Base-by-base conservation (phyloP, 495 filamentous ascomycete genomes). In the Lophiotrema nucula region DNA sequence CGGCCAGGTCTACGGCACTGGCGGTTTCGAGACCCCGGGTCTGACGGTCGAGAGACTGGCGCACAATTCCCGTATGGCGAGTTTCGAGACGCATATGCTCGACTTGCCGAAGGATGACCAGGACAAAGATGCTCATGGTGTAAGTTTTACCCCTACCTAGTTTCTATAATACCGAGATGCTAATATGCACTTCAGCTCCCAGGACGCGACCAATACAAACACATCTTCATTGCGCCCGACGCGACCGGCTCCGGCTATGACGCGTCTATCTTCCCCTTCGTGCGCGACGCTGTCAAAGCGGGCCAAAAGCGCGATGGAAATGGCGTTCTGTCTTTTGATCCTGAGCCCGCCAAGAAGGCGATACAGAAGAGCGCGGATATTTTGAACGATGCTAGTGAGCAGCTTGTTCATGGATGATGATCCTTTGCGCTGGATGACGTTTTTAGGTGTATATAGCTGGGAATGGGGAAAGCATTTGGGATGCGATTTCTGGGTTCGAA, bases 141-240 rank as follows among this genome's bases (percentile, higher is more conserved):
- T 95, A 80, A 74, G 84, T 64, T 27, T 26, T 27, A 31, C 18
- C 28, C 31, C 8, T 24, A 2, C 39, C 12, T 21, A 47, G 10
- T 52, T 16, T 44, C 37, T 26, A 18, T 25, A 28, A 24, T 45
- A 8, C n/a, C 31, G n/a, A 8, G 8, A 8, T 35, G 8, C n/a
- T n/a, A n/a, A n/a, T n/a, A n/a, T n/a, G n/a, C n/a, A n/a, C n/a
- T n/a, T n/a, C n/a, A 93, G 88, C 77, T 96, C 24, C 91, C 90
- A 26, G 88, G 89, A 67, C 83, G 93, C 58, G 88, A 88, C 22
- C 95, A 97, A 74, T 98, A 90, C 78, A 96, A 93, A 69, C 95
- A 98, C 74, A 81, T 96, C 65, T 62, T 98, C 47, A 93, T 89
- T 65, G 91, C 85, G 0, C 93, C 93, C 13, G 82, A 90, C 67